Evolutionary conservation across 768 basidiomycete species (phyloP).

Genomic region (Podaxis sp.): DNA sequence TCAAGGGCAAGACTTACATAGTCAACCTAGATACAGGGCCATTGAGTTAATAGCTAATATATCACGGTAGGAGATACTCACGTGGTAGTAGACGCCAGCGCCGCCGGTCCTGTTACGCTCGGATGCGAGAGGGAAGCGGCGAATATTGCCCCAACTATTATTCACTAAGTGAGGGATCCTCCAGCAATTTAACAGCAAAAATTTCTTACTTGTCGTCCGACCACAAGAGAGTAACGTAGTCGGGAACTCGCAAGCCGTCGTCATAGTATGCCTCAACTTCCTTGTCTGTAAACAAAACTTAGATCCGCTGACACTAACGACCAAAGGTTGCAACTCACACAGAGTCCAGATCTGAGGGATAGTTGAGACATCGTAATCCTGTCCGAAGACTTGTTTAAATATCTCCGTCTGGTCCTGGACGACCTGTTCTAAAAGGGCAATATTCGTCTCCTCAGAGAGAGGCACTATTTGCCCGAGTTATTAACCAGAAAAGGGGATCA

Average conservation of each 20-base stretch:
- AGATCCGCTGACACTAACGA: not conserved
- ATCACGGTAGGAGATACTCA: slow-evolving; percentile 24
- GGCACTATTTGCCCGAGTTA: slow-evolving; percentile 37
- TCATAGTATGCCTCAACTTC: slow-evolving; percentile 72
- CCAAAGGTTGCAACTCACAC: slow-evolving; percentile 32
- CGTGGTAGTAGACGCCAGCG: slow-evolving; percentile 72
- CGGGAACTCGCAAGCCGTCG: slow-evolving; percentile 58
- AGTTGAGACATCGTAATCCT: slow-evolving; percentile 40
- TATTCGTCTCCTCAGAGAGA: slow-evolving; percentile 48
- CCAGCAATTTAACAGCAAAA: not conserved
- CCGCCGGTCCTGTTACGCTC: slow-evolving; percentile 66
- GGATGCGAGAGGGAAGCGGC: slow-evolving; percentile 51
- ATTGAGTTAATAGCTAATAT: slow-evolving; percentile 3
- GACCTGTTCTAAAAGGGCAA: slow-evolving; percentile 53
- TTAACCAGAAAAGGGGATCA: not conserved
- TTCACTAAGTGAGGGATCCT: not conserved
- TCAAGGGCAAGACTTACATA: slow-evolving; percentile 32
- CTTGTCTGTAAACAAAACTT: slow-evolving; percentile 32
- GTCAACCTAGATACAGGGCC: slow-evolving; percentile 36
- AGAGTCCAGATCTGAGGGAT: slow-evolving; percentile 71
- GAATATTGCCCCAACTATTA: slow-evolving; percentile 66
- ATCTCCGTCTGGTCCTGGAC: slow-evolving; percentile 64
- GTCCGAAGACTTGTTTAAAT: slow-evolving; percentile 48
- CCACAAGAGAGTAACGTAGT: slow-evolving; percentile 69
- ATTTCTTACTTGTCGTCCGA: slow-evolving; percentile 64